These are phyloP conservation scores for Rheum nobile DNA, from an alignment of 148 eudicot genomes.

Conservation along the genomic window DNA sequence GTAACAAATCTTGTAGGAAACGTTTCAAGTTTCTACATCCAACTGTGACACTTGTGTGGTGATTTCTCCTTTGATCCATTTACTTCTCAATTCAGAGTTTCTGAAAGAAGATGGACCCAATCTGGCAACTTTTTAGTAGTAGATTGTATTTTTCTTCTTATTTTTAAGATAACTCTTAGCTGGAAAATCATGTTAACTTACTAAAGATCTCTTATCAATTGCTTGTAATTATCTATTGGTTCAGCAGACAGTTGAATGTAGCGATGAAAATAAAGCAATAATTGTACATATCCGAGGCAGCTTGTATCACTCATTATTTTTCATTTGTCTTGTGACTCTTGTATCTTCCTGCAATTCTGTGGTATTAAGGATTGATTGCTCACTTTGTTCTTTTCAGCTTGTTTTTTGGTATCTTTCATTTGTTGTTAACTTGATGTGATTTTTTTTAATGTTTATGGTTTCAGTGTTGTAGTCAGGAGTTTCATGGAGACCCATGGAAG, in stretches of 20 bases:
- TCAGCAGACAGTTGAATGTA: background rate
- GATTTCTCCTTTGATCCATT: background rate
- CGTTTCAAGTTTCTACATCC: background rate
- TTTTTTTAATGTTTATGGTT: constrained; percentile 19
- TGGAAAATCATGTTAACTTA: background rate
- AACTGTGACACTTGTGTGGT: background rate
- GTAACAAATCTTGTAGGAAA: background rate
- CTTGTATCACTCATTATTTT: background rate
- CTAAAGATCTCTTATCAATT: background rate
- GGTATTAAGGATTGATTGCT: background rate
- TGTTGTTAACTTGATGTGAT: constrained; percentile 1
- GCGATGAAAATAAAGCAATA: background rate
- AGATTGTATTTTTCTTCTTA: background rate
- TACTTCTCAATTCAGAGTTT: background rate
- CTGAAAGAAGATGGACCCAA: background rate
- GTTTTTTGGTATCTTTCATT: background rate
- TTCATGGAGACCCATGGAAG: constrained; percentile 28
- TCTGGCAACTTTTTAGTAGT: background rate
- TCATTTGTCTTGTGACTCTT: background rate
- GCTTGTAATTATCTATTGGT: background rate
- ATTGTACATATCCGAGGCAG: background rate
- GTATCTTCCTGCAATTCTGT: background rate
- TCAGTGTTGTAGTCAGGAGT: constrained; percentile 60
- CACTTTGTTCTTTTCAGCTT: background rate
- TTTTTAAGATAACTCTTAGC: background rate